Percentiles rank a stretch among this genome's conserved stretches.
Conservation (phyloP, 345 rosid species). For the Aquilaria malaccensis region DNA sequence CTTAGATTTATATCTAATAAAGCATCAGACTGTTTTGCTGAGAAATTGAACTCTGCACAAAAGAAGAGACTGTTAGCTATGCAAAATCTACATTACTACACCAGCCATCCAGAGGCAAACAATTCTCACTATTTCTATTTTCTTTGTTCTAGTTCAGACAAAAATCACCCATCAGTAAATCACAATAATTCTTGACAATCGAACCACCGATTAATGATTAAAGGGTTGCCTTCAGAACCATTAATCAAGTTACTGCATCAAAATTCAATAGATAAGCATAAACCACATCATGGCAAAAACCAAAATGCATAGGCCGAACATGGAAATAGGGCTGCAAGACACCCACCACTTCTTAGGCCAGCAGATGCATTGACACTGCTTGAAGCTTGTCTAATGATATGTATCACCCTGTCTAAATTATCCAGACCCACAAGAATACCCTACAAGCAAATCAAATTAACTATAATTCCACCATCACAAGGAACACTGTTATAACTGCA, state of each 20-base stretch:
- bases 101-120: too few relatives aligned
- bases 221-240: neutral
- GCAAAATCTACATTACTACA: neutral
- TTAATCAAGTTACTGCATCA: too few relatives aligned
- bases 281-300: too few relatives aligned
- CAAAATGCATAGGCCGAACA: neutral
- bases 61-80: neutral
- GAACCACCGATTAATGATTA: neutral
- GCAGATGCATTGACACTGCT: constrained; percentile 65
- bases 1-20: constrained; percentile 76
- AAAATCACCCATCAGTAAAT: neutral
- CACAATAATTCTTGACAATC: neutral
- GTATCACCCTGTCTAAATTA: constrained; percentile 67
- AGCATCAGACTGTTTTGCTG: constrained; percentile 91
- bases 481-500: too few relatives aligned
- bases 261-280: too few relatives aligned
- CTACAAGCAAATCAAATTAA: constrained; percentile 27
- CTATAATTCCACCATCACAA: too few relatives aligned
- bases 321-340: constrained; percentile 6
- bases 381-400: constrained; percentile 49
- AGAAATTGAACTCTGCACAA: constrained; percentile 57
- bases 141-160: neutral
- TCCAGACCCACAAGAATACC: constrained; percentile 85
- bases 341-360: constrained; percentile 52
- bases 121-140: too few relatives aligned